Base-by-base conservation (phyloP, 2,329 filamentous ascomycete species). In the Dactylellina haptotyla region DNA sequence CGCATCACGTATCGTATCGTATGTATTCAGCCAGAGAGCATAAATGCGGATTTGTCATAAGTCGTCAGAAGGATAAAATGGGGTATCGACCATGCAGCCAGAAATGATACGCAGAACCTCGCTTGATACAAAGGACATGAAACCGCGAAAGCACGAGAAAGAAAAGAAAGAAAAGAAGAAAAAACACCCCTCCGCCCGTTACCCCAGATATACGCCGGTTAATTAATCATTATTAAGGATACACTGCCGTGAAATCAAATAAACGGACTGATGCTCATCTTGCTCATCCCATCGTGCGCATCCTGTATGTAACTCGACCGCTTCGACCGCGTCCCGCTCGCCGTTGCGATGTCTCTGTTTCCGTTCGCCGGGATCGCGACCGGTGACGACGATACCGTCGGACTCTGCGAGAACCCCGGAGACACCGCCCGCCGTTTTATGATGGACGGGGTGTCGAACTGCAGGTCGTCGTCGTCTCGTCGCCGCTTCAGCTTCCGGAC, bases 341-440 rank as follows among this genome's bases (percentile, higher is more conserved):
- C 43, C 20, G 18, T 32, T 12, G 16, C 57, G 41, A 72, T 62
- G 67, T 75, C 71, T 23, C 51, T 46, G n/a, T 59, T 58, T 8
- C 16, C 46, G 32, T 62, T 67, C 23, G 70, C 61, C 2, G 64
- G 58, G 32, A 75, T 70, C n/a, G 61, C 58, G 18, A 75, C 66
- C 28, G 77, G 77, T 20, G 75, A 77, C 8, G 76, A 75, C 18
- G 76, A 74, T 37, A 78, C 70, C 18, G 76, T 77, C 23, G 77
- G 77, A 39, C 77, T 78, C 46, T 77, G 75, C 6, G 75, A 78
- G 32, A 78, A 70, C n/a, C 77, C 76, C 23, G 77, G 77, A 8
- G 75, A 77, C 2, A 78, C 77, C 26, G 77, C 77, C 48, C 77
- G 75, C 41, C 77, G 64, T 45, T 78, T 78, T 43, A 78, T 77